phyloP scores from a whole-genome alignment of 2,329 filamentous ascomycete species.

The Emmonsia crescens region DNA sequence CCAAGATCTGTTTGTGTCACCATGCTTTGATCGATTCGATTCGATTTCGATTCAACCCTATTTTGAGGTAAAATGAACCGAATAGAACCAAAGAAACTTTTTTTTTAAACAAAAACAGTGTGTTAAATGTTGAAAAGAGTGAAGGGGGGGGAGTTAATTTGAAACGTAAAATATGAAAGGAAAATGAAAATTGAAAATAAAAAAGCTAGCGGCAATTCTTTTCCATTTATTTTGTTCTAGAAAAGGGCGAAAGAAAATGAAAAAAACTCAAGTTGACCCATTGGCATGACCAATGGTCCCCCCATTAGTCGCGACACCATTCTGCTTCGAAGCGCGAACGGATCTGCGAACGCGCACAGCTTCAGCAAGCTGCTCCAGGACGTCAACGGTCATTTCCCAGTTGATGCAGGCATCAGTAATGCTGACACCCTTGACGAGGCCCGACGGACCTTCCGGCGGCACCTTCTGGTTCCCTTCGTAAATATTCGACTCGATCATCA shows the following conservation, averaged over 20 bases:
- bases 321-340: slow-evolving; percentile 20
- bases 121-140: no score
- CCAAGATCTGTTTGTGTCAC: not conserved
- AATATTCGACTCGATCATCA: slow-evolving; percentile 99
- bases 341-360: slow-evolving; percentile 67
- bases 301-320: slow-evolving; percentile 8
- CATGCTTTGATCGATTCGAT: not conserved
- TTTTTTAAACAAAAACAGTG: no score
- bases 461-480: slow-evolving; percentile 86
- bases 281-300: slow-evolving; percentile 6
- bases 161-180: no score
- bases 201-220: not conserved
- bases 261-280: not conserved
- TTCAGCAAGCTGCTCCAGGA: slow-evolving; percentile 76
- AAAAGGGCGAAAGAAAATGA: not conserved
- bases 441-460: slow-evolving; percentile 65
- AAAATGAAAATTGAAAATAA: no score
- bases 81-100: no score
- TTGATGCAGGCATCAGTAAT: slow-evolving; percentile 95
- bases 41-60: not conserved
- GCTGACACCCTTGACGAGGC: slow-evolving; percentile 76
- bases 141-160: no score
- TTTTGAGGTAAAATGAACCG: no score
- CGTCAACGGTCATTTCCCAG: slow-evolving; percentile 75
- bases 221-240: not conserved